Percentiles rank a stretch among this genome's conserved stretches.
Conservation (phyloP, 2,329 filamentous ascomycete species). For the Stagonosporopsis cucurbitacearum region DNA sequence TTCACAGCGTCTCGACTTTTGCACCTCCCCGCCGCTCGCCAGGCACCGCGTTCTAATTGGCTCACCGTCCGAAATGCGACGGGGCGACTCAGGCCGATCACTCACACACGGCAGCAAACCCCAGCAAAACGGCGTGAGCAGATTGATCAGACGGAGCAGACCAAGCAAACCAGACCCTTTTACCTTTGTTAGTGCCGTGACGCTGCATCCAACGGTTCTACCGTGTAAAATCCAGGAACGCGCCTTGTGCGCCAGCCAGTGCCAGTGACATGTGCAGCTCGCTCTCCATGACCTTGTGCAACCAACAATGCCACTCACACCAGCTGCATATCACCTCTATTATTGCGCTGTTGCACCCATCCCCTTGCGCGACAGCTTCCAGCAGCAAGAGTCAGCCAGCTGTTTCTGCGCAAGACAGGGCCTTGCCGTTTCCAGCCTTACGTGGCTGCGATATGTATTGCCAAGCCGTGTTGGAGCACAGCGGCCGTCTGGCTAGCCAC, state of each 20-base stretch:
- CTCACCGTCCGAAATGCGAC: not conserved
- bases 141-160: no score
- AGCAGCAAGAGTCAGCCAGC: slow-evolving; percentile 2
- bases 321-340: no score
- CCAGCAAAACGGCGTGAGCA: no score
- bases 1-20: no score
- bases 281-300: no score
- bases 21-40: no score
- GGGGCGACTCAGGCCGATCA: not conserved
- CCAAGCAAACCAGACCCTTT: no score
- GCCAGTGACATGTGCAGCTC: no score
- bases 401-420: slow-evolving; percentile 1
- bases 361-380: slow-evolving; percentile 1
- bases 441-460: slow-evolving; percentile 15
- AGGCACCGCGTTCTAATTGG: not conserved
- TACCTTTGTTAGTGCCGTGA: no score
- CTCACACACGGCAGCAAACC: slow-evolving; percentile 4
- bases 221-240: not conserved
- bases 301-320: not conserved
- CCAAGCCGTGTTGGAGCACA: slow-evolving; percentile 7
- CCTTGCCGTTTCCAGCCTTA: slow-evolving; percentile 14
- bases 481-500: slow-evolving; percentile 5
- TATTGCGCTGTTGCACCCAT: slow-evolving; percentile 3
- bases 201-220: not conserved
- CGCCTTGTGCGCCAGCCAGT: no score